Evolutionary conservation across 345 rosid species (phyloP).

Genomic region (Acer saccharum): DNA sequence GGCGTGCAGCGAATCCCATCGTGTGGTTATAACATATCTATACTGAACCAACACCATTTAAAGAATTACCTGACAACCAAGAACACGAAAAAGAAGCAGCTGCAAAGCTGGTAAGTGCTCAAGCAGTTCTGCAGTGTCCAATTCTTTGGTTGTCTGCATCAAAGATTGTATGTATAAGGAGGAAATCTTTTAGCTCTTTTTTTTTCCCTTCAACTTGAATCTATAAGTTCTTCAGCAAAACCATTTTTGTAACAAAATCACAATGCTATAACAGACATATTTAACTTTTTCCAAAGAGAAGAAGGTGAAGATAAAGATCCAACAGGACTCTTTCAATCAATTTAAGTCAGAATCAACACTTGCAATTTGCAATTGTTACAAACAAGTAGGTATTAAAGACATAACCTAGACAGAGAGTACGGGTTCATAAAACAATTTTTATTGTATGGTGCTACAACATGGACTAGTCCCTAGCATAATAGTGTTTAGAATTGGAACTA

Average conservation of each 20-base stretch:
- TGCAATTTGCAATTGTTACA: conserved; percentile 3
- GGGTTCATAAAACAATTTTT: too few species aligned
- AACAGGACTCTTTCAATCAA: neutral
- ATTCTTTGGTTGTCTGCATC: conserved; percentile 83
- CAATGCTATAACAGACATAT: neutral
- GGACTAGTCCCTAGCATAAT: neutral
- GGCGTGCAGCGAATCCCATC: neutral
- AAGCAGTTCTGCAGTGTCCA: conserved; percentile 85
- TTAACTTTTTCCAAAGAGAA: neutral
- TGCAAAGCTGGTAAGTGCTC: conserved; percentile 92
- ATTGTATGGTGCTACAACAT: neutral
- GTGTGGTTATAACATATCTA: conserved; percentile 9
- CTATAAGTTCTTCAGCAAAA: neutral
- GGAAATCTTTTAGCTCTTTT: neutral
- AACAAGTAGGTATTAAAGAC: neutral
- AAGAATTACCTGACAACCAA: conserved; percentile 80
- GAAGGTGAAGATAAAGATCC: neutral
- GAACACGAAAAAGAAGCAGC: conserved; percentile 88
- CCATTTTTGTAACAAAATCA: conserved; percentile 4
- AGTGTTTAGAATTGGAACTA: neutral
- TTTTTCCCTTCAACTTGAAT: neutral
- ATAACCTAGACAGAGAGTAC: neutral
- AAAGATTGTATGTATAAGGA: conserved; percentile 13
- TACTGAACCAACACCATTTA: neutral
- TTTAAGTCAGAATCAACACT: neutral